These are phyloP conservation scores for Pterocarpus macrocarpus DNA, from an alignment of 306 rosid species.

Conservation along the genomic window DNA sequence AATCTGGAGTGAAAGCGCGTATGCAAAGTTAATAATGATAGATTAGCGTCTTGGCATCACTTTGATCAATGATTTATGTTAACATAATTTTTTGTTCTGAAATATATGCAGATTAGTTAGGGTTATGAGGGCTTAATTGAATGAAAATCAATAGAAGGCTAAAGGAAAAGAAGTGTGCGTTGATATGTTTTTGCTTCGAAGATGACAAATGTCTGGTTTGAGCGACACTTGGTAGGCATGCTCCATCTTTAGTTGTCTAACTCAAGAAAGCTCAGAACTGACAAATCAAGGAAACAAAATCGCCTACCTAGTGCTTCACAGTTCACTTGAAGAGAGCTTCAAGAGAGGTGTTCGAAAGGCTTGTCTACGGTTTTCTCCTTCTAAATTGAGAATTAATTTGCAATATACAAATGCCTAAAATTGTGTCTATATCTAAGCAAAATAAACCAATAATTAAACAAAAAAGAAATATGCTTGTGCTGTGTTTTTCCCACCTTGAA, in stretches of 20 bases:
- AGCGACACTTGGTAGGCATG: constrained; percentile 29
- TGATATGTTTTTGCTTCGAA: constrained; percentile 18
- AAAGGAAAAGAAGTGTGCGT: not conserved
- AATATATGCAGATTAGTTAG: not conserved
- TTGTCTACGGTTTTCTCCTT: not conserved
- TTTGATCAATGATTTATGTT: not conserved
- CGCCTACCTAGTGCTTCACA: not conserved
- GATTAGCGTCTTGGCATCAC: constrained; percentile 7
- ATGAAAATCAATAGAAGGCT: not conserved
- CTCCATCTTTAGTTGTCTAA: constrained; percentile 29
- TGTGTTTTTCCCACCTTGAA: not conserved
- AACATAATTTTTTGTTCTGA: too few relatives aligned
- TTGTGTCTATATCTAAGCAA: not conserved
- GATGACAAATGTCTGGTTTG: constrained; percentile 23
- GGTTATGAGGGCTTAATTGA: not conserved
- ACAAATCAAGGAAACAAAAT: not conserved
- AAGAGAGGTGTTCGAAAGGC: not conserved
- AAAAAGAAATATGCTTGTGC: not conserved
- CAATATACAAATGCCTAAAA: not conserved
- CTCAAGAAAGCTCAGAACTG: not conserved
- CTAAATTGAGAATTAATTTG: not conserved
- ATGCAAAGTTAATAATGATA: too few relatives aligned
- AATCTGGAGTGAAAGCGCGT: too few relatives aligned
- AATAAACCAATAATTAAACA: not conserved
- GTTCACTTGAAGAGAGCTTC: not conserved